Conservation (phyloP, 176 grass and related monocot genomes). For the Oryza nivara region DNA sequence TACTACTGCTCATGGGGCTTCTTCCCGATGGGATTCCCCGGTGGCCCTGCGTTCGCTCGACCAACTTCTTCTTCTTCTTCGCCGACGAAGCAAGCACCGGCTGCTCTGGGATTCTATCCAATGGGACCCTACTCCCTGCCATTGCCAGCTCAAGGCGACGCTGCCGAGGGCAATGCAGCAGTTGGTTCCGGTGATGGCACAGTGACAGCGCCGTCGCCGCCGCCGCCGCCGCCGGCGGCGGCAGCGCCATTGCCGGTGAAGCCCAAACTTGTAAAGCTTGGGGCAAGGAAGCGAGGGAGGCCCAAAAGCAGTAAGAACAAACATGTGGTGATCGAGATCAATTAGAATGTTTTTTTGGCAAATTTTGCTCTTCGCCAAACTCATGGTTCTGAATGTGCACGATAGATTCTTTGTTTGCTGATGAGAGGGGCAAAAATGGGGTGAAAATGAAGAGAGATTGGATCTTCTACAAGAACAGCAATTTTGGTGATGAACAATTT, state of each 20-base stretch:
- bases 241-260: constrained; percentile 5
- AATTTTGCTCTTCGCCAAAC: neutral
- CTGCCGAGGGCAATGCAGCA: neutral
- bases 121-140: constrained; percentile 24
- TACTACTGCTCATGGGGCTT: constrained; percentile 80
- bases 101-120: constrained; percentile 19
- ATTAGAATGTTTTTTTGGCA: neutral
- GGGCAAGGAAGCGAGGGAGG: constrained; percentile 21
- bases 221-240: neutral
- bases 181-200: neutral
- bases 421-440: neutral
- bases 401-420: neutral
- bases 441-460: neutral
- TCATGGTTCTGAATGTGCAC: neutral
- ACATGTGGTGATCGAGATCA: constrained; percentile 37
- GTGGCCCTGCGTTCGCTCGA: constrained; percentile 44
- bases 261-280: neutral
- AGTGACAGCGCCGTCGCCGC: too few relatives aligned
- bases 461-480: neutral
- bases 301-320: constrained; percentile 40
- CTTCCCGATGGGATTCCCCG: constrained; percentile 68
- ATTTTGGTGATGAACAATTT: neutral
- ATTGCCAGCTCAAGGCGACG: constrained; percentile 10
- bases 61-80: constrained; percentile 13
- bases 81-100: neutral